A percentile compares a stretch with the other conserved stretches of the same genome.
Evolutionary conservation across 1,284 basidiomycete genomes (phyloP).

Genomic region (Cutaneotrichosporon daszewskae): DNA sequence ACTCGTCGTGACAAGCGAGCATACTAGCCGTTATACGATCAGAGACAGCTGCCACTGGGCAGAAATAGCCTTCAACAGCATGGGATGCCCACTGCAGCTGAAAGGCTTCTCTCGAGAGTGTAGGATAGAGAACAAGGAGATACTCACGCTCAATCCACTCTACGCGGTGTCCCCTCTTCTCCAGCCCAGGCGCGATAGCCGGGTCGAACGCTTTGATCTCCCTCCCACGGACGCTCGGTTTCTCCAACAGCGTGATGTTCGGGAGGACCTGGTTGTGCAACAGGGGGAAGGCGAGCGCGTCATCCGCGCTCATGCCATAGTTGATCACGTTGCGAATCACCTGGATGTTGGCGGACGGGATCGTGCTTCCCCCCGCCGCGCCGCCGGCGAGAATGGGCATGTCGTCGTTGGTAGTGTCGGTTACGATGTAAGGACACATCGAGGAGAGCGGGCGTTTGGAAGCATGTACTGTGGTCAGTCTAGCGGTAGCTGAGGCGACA

Average conservation of each 20-base stretch:
- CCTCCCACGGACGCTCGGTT: constrained; percentile 13
- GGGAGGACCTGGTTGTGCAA: constrained; percentile 44
- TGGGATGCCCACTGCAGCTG: too few relatives aligned
- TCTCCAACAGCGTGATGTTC: constrained; percentile 28
- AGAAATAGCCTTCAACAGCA: too few relatives aligned
- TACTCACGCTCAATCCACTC: constrained; percentile 25
- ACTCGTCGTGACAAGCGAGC: too few relatives aligned
- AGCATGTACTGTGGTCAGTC: constrained; percentile 18
- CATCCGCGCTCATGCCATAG: constrained; percentile 22
- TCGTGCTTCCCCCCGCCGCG: constrained; percentile 39
- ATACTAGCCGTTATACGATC: background rate
- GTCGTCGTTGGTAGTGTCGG: constrained; percentile 5
- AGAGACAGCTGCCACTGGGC: too few relatives aligned
- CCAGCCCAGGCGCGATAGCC: constrained; percentile 18
- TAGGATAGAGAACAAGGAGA: background rate
- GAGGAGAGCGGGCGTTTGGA: constrained; percentile 40
- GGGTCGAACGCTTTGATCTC: constrained; percentile 23
- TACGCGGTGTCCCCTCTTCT: constrained; percentile 26
- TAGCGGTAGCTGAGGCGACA: too few relatives aligned
- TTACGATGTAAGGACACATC: constrained; percentile 40
- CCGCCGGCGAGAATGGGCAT: constrained; percentile 31
- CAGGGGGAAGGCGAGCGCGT: constrained; percentile 27
- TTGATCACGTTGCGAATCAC: constrained; percentile 31
- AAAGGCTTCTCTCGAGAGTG: background rate
- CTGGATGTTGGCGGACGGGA: constrained; percentile 39